Evolutionary conservation across 75 land plant species (phyloP).

Genomic region (Chamaecyparis obtusa): DNA sequence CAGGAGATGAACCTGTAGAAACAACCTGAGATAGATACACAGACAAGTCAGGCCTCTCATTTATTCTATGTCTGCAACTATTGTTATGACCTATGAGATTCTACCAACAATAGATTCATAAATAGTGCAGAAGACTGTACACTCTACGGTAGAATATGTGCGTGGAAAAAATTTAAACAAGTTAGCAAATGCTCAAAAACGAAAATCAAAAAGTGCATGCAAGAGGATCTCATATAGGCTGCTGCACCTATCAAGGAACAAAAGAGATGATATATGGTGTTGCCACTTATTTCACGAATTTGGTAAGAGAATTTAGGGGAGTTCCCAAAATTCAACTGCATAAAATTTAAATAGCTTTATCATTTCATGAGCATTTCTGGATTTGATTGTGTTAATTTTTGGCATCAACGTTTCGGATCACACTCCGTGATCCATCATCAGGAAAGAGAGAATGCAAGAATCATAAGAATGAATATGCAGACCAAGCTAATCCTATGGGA

Average conservation of each 20-base stretch:
- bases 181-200: background rate
- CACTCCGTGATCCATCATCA: no score
- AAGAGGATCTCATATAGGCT: background rate
- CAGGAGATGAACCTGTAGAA: slow-evolving; percentile 88
- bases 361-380: no score
- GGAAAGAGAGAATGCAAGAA: no score
- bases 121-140: background rate
- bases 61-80: background rate
- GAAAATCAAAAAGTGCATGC: background rate
- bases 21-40: slow-evolving; percentile 57
- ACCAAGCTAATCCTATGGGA: no score
- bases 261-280: background rate
- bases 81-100: background rate
- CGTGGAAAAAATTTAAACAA: background rate
- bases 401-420: no score
- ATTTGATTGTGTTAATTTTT: no score
- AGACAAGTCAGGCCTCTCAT: background rate
- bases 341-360: background rate
- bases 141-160: no score
- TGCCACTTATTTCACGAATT: background rate
- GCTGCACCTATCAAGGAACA: background rate
- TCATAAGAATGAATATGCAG: no score
- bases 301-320: slow-evolving; percentile 6
- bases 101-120: background rate
- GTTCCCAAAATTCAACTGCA: background rate